Percentiles rank a stretch among this genome's conserved stretches.
These are phyloP conservation scores for Haplographium delicatum DNA, from an alignment of 495 filamentous ascomycete species.

Conservation along the genomic window DNA sequence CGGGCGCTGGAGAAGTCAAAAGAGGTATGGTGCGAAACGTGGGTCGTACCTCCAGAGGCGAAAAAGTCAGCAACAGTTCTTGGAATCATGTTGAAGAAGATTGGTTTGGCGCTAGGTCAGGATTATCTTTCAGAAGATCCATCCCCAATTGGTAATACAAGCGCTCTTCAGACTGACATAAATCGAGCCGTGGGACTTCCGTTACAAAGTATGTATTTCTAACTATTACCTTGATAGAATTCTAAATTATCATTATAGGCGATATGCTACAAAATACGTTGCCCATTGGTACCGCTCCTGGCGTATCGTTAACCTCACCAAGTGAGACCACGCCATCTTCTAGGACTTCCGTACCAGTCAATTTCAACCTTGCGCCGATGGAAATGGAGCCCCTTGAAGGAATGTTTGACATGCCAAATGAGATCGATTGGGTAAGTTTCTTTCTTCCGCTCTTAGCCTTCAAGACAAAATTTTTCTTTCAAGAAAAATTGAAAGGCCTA, in stretches of 20 bases:
- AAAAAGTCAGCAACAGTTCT: constrained; percentile 35
- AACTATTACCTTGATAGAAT: no score
- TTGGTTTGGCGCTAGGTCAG: constrained; percentile 6
- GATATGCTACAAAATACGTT: no score
- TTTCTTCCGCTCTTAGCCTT: neutral
- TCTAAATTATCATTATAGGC: no score
- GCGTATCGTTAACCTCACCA: neutral
- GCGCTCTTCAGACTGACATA: no score
- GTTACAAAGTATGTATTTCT: no score
- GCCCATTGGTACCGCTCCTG: no score
- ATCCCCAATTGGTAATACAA: no score
- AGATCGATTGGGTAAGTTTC: constrained; percentile 37
- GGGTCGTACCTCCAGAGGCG: constrained; percentile 28
- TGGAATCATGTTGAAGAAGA: constrained; percentile 33
- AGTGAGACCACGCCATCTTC: constrained; percentile 4
- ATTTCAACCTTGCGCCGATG: constrained; percentile 23
- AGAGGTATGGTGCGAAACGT: constrained; percentile 30
- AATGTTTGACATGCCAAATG: constrained; percentile 26
- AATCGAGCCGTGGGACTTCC: no score
- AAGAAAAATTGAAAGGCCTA: neutral
- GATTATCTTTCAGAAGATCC: no score
- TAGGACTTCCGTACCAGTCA: constrained; percentile 12
- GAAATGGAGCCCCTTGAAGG: constrained; percentile 26
- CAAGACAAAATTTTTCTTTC: neutral
- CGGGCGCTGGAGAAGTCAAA: constrained; percentile 36